Evolutionary conservation across 768 basidiomycete genomes (phyloP), one percentile per base, ranked within the genome.

Genomic region (Termitomyces sp.): DNA sequence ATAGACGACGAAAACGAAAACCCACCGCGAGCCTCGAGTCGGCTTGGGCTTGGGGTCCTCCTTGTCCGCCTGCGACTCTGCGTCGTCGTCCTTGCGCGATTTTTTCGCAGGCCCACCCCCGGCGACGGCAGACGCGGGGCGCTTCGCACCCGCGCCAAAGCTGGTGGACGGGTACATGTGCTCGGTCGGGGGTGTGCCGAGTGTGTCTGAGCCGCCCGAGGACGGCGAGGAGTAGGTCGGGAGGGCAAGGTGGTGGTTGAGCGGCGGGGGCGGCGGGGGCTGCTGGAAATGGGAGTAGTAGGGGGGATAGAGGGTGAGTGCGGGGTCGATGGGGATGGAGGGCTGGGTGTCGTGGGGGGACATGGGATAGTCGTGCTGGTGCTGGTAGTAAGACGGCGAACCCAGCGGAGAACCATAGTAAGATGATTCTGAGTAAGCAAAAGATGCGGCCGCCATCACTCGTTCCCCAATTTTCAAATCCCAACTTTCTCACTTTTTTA

Each of bases 11-110:
- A 45, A 36, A 13, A 25, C 7, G 3, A 18, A 13, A 10, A 69
- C 77, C 53, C 55, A 91, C 91, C 91, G 79, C 47, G 91, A 89
- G n/a, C 91, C 91, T 16, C 91, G 76, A 3, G 91, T 92, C 0
- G 90, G 80, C 73, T 94, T 94, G n/a, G 85, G 77, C 67, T 92
- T 92, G 1, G 73, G 64, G 53, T 86, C 85, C 18, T 86, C 86
- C 18, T 86, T 85, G 5, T 12, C 42, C 0, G 1, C 73, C 68
- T 7, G 12, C 5, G 69, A 70, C 22, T 82, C 81, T 15, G 72
- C 71, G n/a, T 77, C 83, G 36, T 86, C 82, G 55, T 86, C 86
- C 62, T 78, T 85, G 39, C 84, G 76, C 5, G 77, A 64, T 64
- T 84, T 88, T 69, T 88, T 89, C n/a, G 61, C 82, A 73, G 52